phyloP scores from a whole-genome alignment of 2,329 filamentous ascomycete species.

The Talaromyces sp. region DNA sequence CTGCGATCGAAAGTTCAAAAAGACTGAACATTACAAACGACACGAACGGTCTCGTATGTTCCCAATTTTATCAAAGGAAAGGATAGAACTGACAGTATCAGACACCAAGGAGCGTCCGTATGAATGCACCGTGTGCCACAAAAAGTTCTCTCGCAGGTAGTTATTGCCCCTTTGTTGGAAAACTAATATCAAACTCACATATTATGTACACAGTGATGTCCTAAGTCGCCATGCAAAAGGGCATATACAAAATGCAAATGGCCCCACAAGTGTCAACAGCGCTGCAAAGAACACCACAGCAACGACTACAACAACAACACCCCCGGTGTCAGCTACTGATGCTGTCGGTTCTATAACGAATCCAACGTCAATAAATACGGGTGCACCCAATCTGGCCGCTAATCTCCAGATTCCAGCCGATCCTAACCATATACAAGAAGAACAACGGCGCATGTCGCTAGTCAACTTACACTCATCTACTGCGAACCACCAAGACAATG shows the following conservation, averaged over 20 bases:
- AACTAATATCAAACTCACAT: neutral
- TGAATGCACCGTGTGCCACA: slow-evolving; percentile 53
- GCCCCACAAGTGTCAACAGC: slow-evolving; percentile 33
- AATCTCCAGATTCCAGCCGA: neutral
- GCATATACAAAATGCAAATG: slow-evolving; percentile 37
- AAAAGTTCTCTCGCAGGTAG: slow-evolving; percentile 55
- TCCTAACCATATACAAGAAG: neutral
- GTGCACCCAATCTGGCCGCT: neutral
- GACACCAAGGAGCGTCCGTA: slow-evolving; percentile 56
- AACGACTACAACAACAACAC: neutral
- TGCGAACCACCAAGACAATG: neutral
- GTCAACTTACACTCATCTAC: neutral
- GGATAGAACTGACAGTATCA: slow-evolving; percentile 23
- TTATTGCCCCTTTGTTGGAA: neutral
- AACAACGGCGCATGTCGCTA: neutral
- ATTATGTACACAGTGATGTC: slow-evolving; percentile 40
- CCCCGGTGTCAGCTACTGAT: neutral
- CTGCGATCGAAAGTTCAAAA: slow-evolving; percentile 55
- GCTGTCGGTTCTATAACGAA: neutral
- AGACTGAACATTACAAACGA: slow-evolving; percentile 55
- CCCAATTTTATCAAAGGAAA: neutral
- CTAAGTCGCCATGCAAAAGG: slow-evolving; percentile 53
- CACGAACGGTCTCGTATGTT: slow-evolving; percentile 53
- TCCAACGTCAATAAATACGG: neutral
- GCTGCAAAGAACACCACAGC: slow-evolving; percentile 21